Base-by-base conservation (phyloP, 768 basidiomycete genomes). In the Lactarius hatsudake region DNA sequence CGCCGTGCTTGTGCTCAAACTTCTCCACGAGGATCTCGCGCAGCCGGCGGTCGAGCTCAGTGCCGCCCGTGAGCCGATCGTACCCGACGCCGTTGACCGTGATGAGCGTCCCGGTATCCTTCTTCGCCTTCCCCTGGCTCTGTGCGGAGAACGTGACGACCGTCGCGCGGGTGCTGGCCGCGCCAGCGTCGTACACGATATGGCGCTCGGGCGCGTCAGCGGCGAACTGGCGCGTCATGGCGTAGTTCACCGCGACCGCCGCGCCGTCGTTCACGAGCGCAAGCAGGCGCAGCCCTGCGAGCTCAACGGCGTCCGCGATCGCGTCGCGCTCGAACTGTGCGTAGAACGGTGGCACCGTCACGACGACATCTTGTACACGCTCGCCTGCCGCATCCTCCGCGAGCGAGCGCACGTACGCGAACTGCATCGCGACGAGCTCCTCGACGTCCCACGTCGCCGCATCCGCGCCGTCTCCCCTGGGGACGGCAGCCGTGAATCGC, bases 171-270 rank as follows among this genome's bases (percentile, higher is more conserved):
- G 89, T 88, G 5, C 90, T 83, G 1, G 88, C 89, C 6, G 96
- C 93, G 53, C 97, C 97, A 0, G 94, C 93, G 72, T 98, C 97
- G 77, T 91, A 99, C 66, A 99, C 88, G 71, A 99, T 78, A 75
- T 98, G 96, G 75, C 89, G 86, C 73, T 96, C 90, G 0, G 87
- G 86, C 2, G 79, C 79, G 0, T 89, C 80, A 81, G 79, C 79
- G 0, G 89, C 79, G 81, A 98, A 98, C 2, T 87, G 82, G 58
- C 96, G 86, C 2, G 95, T 94, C 94, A 98, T 97, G 53, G 97
- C 97, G 74, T 93, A 99, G 80, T 99, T 99, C 71, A 98, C 84
- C 17, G 94, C 97, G n/a, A 96, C 90, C 2, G 95, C 93, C 0
- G 93, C 87, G 32, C 96, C 96, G 72, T 99, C 97, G 71, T 95